Conservation (phyloP, 495 filamentous ascomycete genomes). For the Apodospora peruviana region DNA sequence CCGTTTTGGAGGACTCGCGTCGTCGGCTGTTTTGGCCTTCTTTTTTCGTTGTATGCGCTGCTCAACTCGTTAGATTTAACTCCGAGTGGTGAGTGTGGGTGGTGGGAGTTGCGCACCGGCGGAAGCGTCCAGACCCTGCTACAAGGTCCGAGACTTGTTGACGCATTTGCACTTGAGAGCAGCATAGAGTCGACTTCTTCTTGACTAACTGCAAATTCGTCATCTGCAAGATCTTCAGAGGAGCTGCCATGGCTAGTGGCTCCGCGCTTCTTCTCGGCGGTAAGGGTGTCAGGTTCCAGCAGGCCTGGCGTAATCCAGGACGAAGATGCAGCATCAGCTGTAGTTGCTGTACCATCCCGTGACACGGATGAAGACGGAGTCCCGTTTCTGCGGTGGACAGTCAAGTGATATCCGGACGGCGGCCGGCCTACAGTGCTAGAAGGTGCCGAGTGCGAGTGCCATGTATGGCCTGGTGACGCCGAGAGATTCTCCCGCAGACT, state of each 20-base stretch:
- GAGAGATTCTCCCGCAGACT: too few species aligned
- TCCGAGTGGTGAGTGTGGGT: background rate
- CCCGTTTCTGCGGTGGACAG: background rate
- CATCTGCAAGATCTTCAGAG: background rate
- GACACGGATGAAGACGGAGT: background rate
- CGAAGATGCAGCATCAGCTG: too few species aligned
- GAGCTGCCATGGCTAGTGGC: background rate
- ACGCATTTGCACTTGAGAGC: background rate
- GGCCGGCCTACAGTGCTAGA: background rate
- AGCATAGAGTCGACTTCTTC: background rate
- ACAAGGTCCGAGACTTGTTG: constrained; percentile 6
- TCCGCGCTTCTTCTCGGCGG: background rate
- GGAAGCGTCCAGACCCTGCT: constrained; percentile 19
- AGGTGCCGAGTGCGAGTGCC: too few species aligned
- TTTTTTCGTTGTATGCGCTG: constrained; percentile 17
- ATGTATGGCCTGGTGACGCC: too few species aligned
- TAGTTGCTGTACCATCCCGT: background rate
- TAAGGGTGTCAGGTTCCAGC: background rate
- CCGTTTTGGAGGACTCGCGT: constrained; percentile 4
- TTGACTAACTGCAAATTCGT: background rate
- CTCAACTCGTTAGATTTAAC: background rate
- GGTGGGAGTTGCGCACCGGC: background rate
- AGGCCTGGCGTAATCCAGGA: too few species aligned
- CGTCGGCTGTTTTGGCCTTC: constrained; percentile 9
- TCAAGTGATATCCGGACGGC: too few species aligned